These are phyloP conservation scores for Pestalotiopsis sp. DNA, from an alignment of 2,329 filamentous ascomycete species.

Conservation along the genomic window DNA sequence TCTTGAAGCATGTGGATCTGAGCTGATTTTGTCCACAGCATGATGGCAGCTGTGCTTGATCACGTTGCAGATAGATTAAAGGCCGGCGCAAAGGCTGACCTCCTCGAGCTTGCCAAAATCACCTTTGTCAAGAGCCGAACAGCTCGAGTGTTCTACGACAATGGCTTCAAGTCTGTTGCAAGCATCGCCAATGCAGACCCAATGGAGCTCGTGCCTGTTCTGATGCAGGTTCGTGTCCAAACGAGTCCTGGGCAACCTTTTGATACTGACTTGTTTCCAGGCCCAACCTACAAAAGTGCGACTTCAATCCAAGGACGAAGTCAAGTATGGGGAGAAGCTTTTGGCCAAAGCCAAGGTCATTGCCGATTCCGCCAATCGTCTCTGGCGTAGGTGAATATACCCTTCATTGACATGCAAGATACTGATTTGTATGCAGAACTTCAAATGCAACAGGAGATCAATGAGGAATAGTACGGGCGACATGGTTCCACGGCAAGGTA, in stretches of 20 bases:
- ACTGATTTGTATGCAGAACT: conserved; percentile 39
- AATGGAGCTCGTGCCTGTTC: conserved; percentile 68
- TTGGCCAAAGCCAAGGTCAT: conserved; percentile 70
- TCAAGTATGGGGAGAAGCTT: conserved; percentile 66
- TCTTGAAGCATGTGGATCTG: background rate
- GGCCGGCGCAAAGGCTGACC: conserved; percentile 71
- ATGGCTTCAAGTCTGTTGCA: conserved; percentile 71
- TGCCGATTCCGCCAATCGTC: conserved; percentile 66
- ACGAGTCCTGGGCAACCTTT: background rate
- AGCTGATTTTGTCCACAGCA: conserved; percentile 40
- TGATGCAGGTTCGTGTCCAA: conserved; percentile 62
- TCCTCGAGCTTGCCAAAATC: conserved; percentile 71
- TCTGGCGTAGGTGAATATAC: conserved; percentile 61
- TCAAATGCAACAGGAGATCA: conserved; percentile 54
- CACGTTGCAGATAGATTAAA: conserved; percentile 76
- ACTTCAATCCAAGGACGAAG: conserved; percentile 57
- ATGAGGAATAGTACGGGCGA: conserved; percentile 38
- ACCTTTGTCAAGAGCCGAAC: conserved; percentile 79
- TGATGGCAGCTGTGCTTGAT: conserved; percentile 72
- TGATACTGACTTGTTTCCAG: conserved; percentile 34
- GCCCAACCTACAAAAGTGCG: conserved; percentile 69
- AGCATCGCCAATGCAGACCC: conserved; percentile 71
- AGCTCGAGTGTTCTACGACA: conserved; percentile 75
- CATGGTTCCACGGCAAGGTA: background rate
- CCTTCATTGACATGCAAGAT: conserved; percentile 7